Evolutionary conservation across 2,329 filamentous ascomycete genomes (phyloP), one percentile per base, ranked within the genome.

Genomic region (Ophiostoma piceae): DNA sequence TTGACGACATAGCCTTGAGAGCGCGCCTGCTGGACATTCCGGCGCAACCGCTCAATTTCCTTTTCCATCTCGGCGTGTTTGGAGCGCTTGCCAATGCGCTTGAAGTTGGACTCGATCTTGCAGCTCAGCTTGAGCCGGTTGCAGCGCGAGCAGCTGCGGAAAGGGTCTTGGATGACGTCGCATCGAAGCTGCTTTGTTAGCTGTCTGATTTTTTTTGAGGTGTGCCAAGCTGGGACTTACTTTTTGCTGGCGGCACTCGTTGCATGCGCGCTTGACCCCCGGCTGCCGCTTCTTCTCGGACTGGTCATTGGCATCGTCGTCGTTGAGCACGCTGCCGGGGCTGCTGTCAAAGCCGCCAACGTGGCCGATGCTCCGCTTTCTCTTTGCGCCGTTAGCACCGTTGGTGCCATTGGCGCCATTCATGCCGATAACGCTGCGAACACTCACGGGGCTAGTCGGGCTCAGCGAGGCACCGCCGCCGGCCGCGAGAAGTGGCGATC

Each of bases 21-120:
- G 75, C 86, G 84, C 71, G 89, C 88, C 73, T 84, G 82, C 70
- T 85, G 81, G 72, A 91, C 82, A 75, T 83, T 86, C 65, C 87
- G 84, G 68, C 88, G 85, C 74, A 90, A 79, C 72, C 83, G 86
- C 71, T 92, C 90, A 76, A 94, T 91, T 79, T 94, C 90, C 79
- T 88, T 90, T 77, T 92, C 91, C 90, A 94, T 94, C 80, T 94
- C 91, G 75, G 91, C 91, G 79, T 94, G 91, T 78, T 92, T 91
- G 73, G 88, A 91, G 60, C 91, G 86, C 82, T 95, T 95, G 73
- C 91, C 79, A 22, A 94, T 84, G 74, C 91, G 88, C 84, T 93
- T 94, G 81, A 94, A 94, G 79, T 93, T 92, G 76, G 90, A 91
- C 79, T 94, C 91, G 79, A 95, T 94, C 79, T 92, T 92, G 83